Conservation (phyloP, 495 filamentous ascomycete species). For the Polyplosphaeria fusca region DNA sequence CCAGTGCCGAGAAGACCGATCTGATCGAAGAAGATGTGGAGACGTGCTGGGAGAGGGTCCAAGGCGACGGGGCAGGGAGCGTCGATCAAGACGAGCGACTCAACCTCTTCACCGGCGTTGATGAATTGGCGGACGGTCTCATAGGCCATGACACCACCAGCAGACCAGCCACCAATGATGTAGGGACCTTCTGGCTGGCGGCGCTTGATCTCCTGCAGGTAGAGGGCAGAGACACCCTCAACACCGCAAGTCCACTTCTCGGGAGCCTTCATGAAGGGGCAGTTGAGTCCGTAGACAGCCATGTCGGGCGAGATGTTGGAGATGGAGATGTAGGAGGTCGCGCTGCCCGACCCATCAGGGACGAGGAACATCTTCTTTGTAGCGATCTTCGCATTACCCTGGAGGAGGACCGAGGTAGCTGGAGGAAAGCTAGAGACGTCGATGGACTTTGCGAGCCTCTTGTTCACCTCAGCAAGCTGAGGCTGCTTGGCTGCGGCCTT, state of each 20-base stretch:
- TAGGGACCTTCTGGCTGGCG: conserved; percentile 73
- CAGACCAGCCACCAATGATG: conserved; percentile 72
- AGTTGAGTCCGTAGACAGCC: conserved; percentile 61
- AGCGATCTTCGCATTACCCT: conserved; percentile 52
- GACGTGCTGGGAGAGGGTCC: conserved; percentile 69
- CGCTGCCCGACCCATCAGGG: conserved; percentile 73
- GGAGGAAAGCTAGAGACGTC: conserved; percentile 43
- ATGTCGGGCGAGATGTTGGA: conserved; percentile 54
- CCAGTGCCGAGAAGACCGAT: conserved; percentile 77
- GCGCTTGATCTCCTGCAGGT: conserved; percentile 64
- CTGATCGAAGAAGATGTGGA: conserved; percentile 74
- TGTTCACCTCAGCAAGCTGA: conserved; percentile 42
- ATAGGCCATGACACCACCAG: conserved; percentile 84
- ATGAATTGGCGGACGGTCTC: conserved; percentile 73
- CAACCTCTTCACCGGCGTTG: conserved; percentile 64
- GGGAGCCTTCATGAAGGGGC: conserved; percentile 63
- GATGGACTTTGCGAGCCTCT: conserved; percentile 35
- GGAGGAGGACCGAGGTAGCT: conserved; percentile 54
- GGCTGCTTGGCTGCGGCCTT: conserved; percentile 30
- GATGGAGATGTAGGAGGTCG: conserved; percentile 61
- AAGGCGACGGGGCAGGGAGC: conserved; percentile 75
- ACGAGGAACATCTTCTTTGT: conserved; percentile 68
- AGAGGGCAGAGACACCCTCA: conserved; percentile 55
- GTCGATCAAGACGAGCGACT: conserved; percentile 76
- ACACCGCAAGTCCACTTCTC: conserved; percentile 55